These are phyloP conservation scores for Arthrobotrys pseudoclavata DNA, from an alignment of 2,329 filamentous ascomycete genomes.

Conservation along the genomic window DNA sequence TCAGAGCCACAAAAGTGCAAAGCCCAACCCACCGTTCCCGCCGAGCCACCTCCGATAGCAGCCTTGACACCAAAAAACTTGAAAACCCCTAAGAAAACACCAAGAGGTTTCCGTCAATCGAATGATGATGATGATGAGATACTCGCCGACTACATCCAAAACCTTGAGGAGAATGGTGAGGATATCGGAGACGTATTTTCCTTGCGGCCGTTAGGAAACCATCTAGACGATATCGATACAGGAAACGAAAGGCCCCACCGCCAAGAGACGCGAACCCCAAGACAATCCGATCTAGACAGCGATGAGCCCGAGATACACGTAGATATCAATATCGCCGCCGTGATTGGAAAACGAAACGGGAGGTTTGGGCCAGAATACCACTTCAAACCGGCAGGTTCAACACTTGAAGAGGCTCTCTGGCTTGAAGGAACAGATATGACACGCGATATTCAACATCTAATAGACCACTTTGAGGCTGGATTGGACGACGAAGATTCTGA, in stretches of 20 bases:
- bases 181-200: constrained; percentile 1
- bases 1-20: not conserved
- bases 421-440: constrained; percentile 46
- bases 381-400: constrained; percentile 51
- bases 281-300: not conserved
- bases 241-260: not conserved
- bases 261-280: not conserved
- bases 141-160: constrained; percentile 42
- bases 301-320: not conserved
- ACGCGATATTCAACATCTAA: constrained; percentile 40
- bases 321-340: constrained; percentile 23
- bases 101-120: not conserved
- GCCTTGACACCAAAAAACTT: not conserved
- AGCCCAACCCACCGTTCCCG: not conserved
- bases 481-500: constrained; percentile 22
- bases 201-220: constrained; percentile 30
- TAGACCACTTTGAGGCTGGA: constrained; percentile 46
- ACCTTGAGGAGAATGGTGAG: constrained; percentile 43
- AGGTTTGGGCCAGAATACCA: constrained; percentile 31
- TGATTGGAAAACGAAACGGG: constrained; percentile 30
- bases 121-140: constrained; percentile 33
- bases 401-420: constrained; percentile 36
- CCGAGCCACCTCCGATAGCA: not conserved
- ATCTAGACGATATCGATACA: constrained; percentile 20
- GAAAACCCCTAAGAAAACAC: not conserved